These are phyloP conservation scores for Trypanosoma scelopori DNA, from an alignment of 208 protist genomes.

Conservation along the genomic window DNA sequence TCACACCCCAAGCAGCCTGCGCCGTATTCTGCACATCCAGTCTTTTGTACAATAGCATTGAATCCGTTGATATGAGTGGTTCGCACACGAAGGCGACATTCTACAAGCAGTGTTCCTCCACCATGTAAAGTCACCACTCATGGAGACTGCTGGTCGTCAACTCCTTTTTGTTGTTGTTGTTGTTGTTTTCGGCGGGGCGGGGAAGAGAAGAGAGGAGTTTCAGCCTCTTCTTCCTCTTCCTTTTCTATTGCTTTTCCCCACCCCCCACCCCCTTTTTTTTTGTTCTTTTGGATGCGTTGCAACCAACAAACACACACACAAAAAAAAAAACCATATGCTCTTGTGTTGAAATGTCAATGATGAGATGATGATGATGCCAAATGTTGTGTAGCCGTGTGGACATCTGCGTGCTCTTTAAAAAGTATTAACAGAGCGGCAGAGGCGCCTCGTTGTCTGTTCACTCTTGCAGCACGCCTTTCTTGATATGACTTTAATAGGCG, in stretches of 20 bases:
- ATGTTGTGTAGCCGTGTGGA: too few species aligned
- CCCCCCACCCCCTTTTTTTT: background rate
- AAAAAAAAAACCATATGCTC: too few species aligned
- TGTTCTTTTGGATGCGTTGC: background rate
- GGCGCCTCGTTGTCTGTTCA: background rate
- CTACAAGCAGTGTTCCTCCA: background rate
- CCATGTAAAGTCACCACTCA: background rate
- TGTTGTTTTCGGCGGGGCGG: background rate
- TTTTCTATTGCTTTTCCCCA: background rate
- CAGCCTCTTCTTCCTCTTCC: background rate
- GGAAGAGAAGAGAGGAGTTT: too few species aligned
- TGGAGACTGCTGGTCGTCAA: background rate
- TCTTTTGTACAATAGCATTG: conserved; percentile 39
- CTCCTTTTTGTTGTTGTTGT: conserved; percentile 6
- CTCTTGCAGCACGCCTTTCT: background rate
- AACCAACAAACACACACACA: too few species aligned
- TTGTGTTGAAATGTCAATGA: background rate
- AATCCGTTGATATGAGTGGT: conserved; percentile 66
- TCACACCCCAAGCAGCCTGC: conserved; percentile 34
- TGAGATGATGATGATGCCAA: too few species aligned
- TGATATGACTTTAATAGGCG: background rate
- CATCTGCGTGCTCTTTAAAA: too few species aligned
- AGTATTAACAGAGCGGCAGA: too few species aligned
- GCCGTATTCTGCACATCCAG: conserved; percentile 45
- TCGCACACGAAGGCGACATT: conserved; percentile 1